Evolutionary conservation across 148 eudicot genomes (phyloP), one percentile per base, ranked within the genome.

Genomic region (Nyssa sinensis): DNA sequence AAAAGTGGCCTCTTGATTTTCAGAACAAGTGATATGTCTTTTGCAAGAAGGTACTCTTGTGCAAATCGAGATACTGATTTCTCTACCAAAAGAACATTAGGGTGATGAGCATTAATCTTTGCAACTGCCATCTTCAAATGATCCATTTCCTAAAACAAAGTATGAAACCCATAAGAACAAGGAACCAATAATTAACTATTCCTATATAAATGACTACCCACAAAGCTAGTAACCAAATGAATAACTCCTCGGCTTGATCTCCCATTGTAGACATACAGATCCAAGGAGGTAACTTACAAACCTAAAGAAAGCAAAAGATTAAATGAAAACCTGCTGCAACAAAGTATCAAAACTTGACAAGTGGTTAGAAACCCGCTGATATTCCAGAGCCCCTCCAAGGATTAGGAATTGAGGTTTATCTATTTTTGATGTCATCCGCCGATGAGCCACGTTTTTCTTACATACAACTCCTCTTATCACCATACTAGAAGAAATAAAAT

Each of bases 71-170:
- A 92, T 80, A 95, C 99, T 64, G 99, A 88, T 85, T 92, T 95
- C 90, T 95, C 99, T 55, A 95, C 99, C 81, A 95, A 81, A 82
- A 95, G 88, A 58, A 95, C 78, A 82, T 90, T 77, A 28, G 97
- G 97, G 53, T 80, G 85, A 66, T 95, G 96, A 13, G 87, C 90
- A 75, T 85, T 94, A 66, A 95, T 95, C 82, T 90, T 95, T 29
- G 98, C 96, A 73, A 95, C 98, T 80, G 98, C 98, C 98, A 95
- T 95, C 90, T 90, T 92, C 51, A 95, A 81, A 85, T 95, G 97
- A 80, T 95, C 98, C 94, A 81, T 95, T 89, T 95, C 98, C 98
- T 93, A 80, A n/a, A 63, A 19, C 7, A 71, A 61, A 53, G 58
- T 35, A 29, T 51, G 34, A 49, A 78, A 68, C 30, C 55, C 72